Conservation (phyloP, 2,329 filamentous ascomycete species). For the Tolypocladium pustulatum region DNA sequence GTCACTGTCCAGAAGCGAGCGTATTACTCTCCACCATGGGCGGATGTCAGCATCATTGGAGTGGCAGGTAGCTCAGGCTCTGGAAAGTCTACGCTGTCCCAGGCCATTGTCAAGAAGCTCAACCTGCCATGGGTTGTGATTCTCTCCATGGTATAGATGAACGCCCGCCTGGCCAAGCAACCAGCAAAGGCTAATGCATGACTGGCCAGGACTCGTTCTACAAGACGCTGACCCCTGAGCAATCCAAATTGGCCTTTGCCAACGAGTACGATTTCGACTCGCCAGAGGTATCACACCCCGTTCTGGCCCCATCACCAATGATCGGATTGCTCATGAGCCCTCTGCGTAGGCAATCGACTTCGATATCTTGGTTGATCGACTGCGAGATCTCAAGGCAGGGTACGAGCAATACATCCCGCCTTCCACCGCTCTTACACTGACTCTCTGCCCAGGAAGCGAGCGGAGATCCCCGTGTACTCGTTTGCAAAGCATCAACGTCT, state of each 20-base stretch:
- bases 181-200: constrained; percentile 10
- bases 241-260: constrained; percentile 69
- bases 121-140: constrained; percentile 98
- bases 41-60: constrained; percentile 90
- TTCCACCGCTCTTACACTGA: not conserved
- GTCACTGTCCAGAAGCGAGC: constrained; percentile 45
- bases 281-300: constrained; percentile 45
- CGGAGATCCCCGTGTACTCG: constrained; percentile 90
- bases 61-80: constrained; percentile 93
- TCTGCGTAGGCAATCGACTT: constrained; percentile 70
- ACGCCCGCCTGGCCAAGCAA: not conserved
- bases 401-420: constrained; percentile 34
- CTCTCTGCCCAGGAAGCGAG: constrained; percentile 52
- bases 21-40: constrained; percentile 91
- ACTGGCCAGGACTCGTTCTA: constrained; percentile 84
- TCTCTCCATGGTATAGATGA: constrained; percentile 67
- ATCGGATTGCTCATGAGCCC: not conserved
- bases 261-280: constrained; percentile 97
- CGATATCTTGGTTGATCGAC: constrained; percentile 68
- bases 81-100: constrained; percentile 83
- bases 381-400: constrained; percentile 85
- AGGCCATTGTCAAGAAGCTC: constrained; percentile 80
- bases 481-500: constrained; percentile 83
- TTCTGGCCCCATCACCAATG: not conserved
- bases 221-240: constrained; percentile 71